These are phyloP conservation scores for Gilbertella persicaria DNA, from an alignment of 371 early-diverging fungal species.

Conservation along the genomic window DNA sequence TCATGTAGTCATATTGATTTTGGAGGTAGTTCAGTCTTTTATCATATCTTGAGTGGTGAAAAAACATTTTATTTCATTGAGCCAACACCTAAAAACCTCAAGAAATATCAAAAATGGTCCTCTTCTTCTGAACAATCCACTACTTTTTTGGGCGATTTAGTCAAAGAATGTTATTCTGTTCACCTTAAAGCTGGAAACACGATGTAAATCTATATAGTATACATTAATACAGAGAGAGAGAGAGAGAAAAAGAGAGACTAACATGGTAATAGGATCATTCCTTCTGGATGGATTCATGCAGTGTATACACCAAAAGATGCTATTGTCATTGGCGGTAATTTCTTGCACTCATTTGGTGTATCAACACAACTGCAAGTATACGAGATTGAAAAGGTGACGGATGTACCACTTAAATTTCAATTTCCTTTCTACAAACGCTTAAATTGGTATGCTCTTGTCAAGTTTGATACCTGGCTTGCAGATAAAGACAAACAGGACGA, in stretches of 20 bases:
- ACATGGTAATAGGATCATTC: conserved; percentile 69
- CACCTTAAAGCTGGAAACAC: conserved; percentile 76
- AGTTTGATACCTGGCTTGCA: conserved; percentile 23
- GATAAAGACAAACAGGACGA: conserved; percentile 8
- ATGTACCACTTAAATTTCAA: conserved; percentile 80
- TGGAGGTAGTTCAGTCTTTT: conserved; percentile 88
- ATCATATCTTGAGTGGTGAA: conserved; percentile 81
- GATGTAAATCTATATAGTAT: conserved; percentile 49
- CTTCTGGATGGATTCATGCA: conserved; percentile 95
- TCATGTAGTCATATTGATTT: conserved; percentile 81
- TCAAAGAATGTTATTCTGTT: conserved; percentile 69
- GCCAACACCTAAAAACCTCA: conserved; percentile 80
- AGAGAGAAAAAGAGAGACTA: background rate
- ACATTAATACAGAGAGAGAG: background rate
- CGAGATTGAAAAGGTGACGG: conserved; percentile 76
- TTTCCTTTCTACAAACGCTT: conserved; percentile 83
- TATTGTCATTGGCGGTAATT: conserved; percentile 93
- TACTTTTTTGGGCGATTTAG: conserved; percentile 80
- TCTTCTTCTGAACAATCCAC: conserved; percentile 79
- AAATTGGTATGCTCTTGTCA: conserved; percentile 72
- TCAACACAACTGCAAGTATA: conserved; percentile 67
- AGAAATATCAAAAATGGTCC: conserved; percentile 87
- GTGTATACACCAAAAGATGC: conserved; percentile 87
- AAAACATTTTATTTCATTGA: conserved; percentile 89
- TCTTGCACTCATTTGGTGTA: conserved; percentile 77